A percentile compares a stretch with the other conserved stretches of the same genome.
Conservation (phyloP, 2,329 filamentous ascomycete species). For the Paracoccidioides brasiliensis region DNA sequence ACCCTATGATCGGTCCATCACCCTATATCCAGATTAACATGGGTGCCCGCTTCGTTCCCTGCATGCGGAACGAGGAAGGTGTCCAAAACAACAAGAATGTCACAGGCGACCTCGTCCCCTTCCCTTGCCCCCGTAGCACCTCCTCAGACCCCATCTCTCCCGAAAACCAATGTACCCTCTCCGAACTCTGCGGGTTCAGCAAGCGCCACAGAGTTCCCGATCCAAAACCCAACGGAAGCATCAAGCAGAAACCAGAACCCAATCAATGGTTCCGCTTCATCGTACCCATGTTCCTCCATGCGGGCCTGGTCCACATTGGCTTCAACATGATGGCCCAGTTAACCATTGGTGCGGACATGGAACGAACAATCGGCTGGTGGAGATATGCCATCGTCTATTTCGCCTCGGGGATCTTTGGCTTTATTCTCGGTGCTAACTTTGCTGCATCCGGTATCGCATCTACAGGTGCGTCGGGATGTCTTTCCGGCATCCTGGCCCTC, state of each 20-base stretch:
- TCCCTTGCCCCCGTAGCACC: slow-evolving; percentile 74
- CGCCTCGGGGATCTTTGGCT: slow-evolving; percentile 84
- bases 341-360: slow-evolving; percentile 84
- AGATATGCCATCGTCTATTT: slow-evolving; percentile 86
- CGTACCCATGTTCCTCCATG: slow-evolving; percentile 86
- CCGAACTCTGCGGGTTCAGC: slow-evolving; percentile 66
- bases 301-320: slow-evolving; percentile 82
- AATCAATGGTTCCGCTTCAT: slow-evolving; percentile 98
- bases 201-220: slow-evolving; percentile 51
- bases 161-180: slow-evolving; percentile 55
- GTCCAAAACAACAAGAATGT: slow-evolving; percentile 23
- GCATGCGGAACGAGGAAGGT: slow-evolving; percentile 63
- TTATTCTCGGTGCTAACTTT: slow-evolving; percentile 88
- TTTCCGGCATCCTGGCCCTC: slow-evolving; percentile 87
- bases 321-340: slow-evolving; percentile 92
- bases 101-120: slow-evolving; percentile 29
- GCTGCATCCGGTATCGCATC: slow-evolving; percentile 69
- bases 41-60: slow-evolving; percentile 83
- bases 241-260: slow-evolving; percentile 51
- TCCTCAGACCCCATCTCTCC: slow-evolving; percentile 38
- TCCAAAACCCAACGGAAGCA: slow-evolving; percentile 37
- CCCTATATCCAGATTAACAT: slow-evolving; percentile 88
- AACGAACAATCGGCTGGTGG: slow-evolving; percentile 73
- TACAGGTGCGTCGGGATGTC: slow-evolving; percentile 73
- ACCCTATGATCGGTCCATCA: slow-evolving; percentile 94